Percentiles rank a stretch among this genome's conserved stretches.
phyloP scores from a whole-genome alignment of 257 asterid genomes.

The Rauvolfia tetraphylla region DNA sequence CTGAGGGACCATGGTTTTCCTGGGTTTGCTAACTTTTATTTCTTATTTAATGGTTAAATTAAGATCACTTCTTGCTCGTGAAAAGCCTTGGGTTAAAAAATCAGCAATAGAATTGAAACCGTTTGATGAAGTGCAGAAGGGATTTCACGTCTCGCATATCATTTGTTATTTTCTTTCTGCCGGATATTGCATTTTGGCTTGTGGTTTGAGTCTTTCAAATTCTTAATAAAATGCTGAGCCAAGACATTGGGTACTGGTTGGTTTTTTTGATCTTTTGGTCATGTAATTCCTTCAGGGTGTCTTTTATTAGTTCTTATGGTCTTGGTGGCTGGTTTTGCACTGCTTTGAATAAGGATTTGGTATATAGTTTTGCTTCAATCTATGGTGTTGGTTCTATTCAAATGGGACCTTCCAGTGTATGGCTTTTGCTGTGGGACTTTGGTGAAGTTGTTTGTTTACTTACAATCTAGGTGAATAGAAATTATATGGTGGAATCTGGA shows the following conservation, averaged over 20 bases:
- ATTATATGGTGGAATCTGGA: constrained; percentile 1
- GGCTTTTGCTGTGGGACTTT: constrained; percentile 18
- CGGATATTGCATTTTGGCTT: constrained; percentile 14
- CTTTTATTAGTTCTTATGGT: constrained; percentile 16
- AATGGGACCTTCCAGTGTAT: constrained; percentile 5
- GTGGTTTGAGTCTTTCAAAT: constrained; percentile 17
- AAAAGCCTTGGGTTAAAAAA: background rate
- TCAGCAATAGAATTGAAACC: background rate
- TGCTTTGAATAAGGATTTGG: constrained; percentile 23
- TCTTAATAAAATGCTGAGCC: constrained; percentile 9
- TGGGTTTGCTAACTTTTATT: background rate
- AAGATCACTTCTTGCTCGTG: background rate
- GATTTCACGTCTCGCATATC: background rate
- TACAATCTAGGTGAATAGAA: constrained; percentile 11
- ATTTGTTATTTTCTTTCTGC: constrained; percentile 3
- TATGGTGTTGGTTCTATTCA: background rate
- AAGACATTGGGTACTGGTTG: constrained; percentile 7
- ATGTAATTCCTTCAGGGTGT: constrained; percentile 7
- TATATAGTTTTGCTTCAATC: constrained; percentile 8
- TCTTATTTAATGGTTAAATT: constrained; percentile 2
- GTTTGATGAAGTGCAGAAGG: background rate
- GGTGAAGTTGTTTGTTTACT: constrained; percentile 5
- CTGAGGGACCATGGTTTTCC: constrained; percentile 5
- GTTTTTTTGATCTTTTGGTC: constrained; percentile 4
- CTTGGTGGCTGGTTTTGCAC: constrained; percentile 16